Percentiles rank a stretch among this genome's conserved stretches.
Conservation (phyloP, 352 stramenopile species). For the Globisporangium paddicum region DNA sequence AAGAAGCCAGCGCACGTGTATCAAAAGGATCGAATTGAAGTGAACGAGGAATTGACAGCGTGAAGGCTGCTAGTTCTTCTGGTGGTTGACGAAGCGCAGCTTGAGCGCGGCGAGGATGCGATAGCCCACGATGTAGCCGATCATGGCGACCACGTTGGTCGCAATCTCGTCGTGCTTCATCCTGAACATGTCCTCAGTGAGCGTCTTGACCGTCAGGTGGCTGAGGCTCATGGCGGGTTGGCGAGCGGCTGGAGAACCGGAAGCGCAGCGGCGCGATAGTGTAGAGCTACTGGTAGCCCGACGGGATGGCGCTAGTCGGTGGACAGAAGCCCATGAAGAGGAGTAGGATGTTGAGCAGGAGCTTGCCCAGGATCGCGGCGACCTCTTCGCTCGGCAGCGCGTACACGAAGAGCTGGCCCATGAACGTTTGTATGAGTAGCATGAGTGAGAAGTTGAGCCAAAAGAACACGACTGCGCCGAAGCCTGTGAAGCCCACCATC, state of each 20-base stretch:
- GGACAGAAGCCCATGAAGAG: conserved; percentile 43
- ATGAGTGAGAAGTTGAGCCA: conserved; percentile 52
- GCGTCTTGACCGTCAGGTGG: conserved; percentile 12
- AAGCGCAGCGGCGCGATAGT: neutral
- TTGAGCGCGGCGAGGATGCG: neutral
- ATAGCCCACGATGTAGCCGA: neutral
- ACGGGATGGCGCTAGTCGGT: conserved; percentile 19
- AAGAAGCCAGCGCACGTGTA: no score
- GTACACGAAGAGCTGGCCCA: conserved; percentile 63
- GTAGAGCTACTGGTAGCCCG: conserved; percentile 11
- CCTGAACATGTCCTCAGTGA: conserved; percentile 4
- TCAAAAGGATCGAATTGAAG: no score
- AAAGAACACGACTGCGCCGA: conserved; percentile 53
- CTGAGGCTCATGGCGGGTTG: neutral
- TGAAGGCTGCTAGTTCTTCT: neutral
- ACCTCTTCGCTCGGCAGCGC: conserved; percentile 27
- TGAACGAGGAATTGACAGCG: no score
- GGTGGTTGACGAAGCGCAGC: neutral
- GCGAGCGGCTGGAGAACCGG: neutral
- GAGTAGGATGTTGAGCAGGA: conserved; percentile 31
- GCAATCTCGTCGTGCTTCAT: conserved; percentile 7
- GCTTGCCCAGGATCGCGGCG: conserved; percentile 19
- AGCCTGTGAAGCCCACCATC: conserved; percentile 31
- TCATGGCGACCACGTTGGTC: neutral
- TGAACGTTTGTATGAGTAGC: conserved; percentile 44